Evolutionary conservation across 2,329 filamentous ascomycete species (phyloP).

Genomic region (Botrytis fabae): DNA sequence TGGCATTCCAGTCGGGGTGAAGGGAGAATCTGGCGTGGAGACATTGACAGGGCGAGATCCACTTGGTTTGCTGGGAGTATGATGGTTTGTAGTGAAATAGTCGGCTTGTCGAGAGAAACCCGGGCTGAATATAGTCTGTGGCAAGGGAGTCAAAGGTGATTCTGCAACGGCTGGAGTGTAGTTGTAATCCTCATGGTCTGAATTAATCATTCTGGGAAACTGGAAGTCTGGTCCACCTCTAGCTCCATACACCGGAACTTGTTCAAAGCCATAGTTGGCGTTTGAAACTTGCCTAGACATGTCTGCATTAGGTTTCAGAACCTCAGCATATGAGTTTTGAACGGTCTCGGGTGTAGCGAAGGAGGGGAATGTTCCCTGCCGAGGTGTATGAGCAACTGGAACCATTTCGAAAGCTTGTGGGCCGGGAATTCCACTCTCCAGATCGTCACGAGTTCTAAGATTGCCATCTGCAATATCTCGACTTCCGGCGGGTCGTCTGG

Average conservation of each 20-base stretch:
- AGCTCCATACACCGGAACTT: background rate
- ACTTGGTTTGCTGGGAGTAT: background rate
- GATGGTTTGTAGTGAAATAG: background rate
- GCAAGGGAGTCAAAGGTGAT: background rate
- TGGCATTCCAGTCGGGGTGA: background rate
- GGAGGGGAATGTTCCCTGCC: background rate
- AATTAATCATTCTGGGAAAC: background rate
- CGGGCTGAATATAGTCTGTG: background rate
- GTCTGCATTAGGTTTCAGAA: background rate
- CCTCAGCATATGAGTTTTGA: background rate
- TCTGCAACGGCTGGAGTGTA: background rate
- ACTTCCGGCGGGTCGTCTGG: background rate
- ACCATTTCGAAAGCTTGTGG: constrained; percentile 10
- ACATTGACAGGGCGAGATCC: background rate
- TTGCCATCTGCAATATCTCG: background rate
- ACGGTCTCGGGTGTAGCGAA: background rate
- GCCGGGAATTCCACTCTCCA: background rate
- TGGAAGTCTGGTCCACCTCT: background rate
- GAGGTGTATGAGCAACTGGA: background rate
- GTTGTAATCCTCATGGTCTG: background rate
- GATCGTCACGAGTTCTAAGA: background rate
- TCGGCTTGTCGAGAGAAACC: background rate
- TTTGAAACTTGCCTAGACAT: background rate
- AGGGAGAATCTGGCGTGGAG: background rate
- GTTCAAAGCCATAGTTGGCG: background rate